phyloP scores from a whole-genome alignment of 1,284 basidiomycete genomes.

The Ceratorhiza oryzae-sativae region DNA sequence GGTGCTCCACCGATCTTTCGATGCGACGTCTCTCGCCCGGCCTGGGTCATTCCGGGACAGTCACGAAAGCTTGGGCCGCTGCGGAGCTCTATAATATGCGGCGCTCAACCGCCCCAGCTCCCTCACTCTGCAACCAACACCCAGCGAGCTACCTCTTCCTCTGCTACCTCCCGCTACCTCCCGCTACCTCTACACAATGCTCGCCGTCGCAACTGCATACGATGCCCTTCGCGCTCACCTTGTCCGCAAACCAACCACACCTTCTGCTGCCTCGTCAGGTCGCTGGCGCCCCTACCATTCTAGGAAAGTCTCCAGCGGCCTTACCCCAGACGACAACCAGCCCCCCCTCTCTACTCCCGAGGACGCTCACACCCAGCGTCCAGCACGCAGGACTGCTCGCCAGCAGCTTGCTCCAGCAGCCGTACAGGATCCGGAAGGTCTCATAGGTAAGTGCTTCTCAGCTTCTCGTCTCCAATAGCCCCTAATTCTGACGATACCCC shows the following conservation, averaged over 20 bases:
- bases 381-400: background rate
- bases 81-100: background rate
- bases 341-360: constrained; percentile 12
- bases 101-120: constrained; percentile 4
- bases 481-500: constrained; percentile 14
- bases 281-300: constrained; percentile 35
- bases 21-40: background rate
- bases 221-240: constrained; percentile 29
- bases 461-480: background rate
- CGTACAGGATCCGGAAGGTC: constrained; percentile 34
- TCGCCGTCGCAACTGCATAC: constrained; percentile 34
- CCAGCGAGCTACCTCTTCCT: background rate
- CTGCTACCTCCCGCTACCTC: background rate
- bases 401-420: background rate
- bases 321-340: constrained; percentile 24
- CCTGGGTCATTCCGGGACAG: no score
- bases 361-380: background rate
- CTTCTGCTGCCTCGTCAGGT: constrained; percentile 5
- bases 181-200: constrained; percentile 14
- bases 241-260: constrained; percentile 15
- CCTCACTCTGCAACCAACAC: background rate
- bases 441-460: constrained; percentile 31
- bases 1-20: constrained; percentile 18
- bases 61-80: background rate
- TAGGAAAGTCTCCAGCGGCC: constrained; percentile 9